A percentile compares a stretch with the other conserved stretches of the same genome.
phyloP scores from a whole-genome alignment of 495 filamentous ascomycete genomes.

The Baudoinia panamericana region DNA sequence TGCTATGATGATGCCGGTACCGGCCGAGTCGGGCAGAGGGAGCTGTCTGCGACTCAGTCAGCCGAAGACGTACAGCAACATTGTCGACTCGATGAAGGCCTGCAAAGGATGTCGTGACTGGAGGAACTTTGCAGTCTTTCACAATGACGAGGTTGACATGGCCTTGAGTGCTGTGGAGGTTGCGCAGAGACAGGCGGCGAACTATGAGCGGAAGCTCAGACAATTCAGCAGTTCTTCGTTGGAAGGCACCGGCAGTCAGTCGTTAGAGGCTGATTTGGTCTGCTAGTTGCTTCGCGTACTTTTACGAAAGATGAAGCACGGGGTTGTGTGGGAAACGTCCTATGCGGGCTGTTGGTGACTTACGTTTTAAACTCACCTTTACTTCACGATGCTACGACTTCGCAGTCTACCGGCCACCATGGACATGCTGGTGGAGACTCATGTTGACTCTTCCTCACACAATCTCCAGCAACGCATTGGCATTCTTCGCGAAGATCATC shows the following conservation, averaged over 20 bases:
- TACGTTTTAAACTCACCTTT: too few species aligned
- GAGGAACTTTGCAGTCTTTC: constrained; percentile 18
- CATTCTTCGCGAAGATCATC: too few species aligned
- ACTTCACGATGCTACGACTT: too few species aligned
- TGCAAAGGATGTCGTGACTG: constrained; percentile 16
- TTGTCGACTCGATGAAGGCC: constrained; percentile 15
- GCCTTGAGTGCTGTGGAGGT: constrained; percentile 8
- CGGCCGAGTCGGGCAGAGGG: constrained; percentile 6
- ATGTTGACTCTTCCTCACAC: too few species aligned
- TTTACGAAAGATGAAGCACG: neutral
- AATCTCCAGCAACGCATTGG: too few species aligned
- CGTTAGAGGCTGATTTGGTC: constrained; percentile 5
- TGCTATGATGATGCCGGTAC: constrained; percentile 20
- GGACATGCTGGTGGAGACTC: too few species aligned
- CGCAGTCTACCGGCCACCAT: neutral
- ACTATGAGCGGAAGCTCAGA: constrained; percentile 3
- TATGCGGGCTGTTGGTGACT: neutral
- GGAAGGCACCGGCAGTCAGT: neutral
- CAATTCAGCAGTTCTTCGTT: constrained; percentile 3
- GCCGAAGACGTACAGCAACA: constrained; percentile 14
- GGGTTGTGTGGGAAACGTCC: neutral
- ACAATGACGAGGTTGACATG: constrained; percentile 17
- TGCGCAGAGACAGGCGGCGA: neutral
- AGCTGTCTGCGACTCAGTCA: constrained; percentile 15
- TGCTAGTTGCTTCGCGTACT: constrained; percentile 1